Conservation (phyloP, 2,329 filamentous ascomycete species). For the Parastagonospora nodorum region DNA sequence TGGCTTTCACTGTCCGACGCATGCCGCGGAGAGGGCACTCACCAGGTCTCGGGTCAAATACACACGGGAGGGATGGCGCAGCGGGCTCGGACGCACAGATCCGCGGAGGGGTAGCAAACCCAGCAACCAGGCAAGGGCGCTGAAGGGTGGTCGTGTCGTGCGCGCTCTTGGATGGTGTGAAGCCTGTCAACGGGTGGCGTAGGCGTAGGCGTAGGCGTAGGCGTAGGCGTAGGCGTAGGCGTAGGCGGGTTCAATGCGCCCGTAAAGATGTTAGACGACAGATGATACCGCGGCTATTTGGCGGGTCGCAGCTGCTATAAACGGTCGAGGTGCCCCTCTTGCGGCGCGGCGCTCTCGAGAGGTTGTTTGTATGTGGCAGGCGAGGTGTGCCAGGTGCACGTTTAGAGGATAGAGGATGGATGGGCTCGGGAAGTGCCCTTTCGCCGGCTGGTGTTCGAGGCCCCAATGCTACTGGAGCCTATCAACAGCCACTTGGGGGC, state of each 20-base stretch:
- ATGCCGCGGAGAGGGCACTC: constrained; percentile 16
- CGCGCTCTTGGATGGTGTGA: constrained; percentile 18
- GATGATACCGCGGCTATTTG: constrained; percentile 1
- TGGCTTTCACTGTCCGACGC: background rate
- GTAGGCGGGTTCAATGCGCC: too few relatives aligned
- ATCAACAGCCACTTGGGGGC: constrained; percentile 16
- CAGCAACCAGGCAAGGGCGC: background rate
- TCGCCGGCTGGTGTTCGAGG: constrained; percentile 10
- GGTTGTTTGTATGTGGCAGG: background rate
- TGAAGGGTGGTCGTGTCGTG: constrained; percentile 6
- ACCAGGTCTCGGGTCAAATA: constrained; percentile 19
- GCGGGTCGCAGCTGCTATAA: background rate
- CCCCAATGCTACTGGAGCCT: constrained; percentile 12
- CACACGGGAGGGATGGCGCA: constrained; percentile 23
- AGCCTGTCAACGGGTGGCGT: constrained; percentile 22
- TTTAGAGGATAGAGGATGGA: background rate
- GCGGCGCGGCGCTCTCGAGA: background rate
- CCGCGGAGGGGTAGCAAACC: constrained; percentile 7
- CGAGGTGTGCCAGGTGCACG: background rate
- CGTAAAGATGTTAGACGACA: background rate
- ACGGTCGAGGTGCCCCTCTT: background rate
- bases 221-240: too few relatives aligned
- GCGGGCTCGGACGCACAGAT: constrained; percentile 10
- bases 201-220: constrained; percentile 6
- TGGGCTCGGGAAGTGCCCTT: constrained; percentile 2